phyloP scores from a whole-genome alignment of 257 asterid species.

The Osmanthus fragrans region DNA sequence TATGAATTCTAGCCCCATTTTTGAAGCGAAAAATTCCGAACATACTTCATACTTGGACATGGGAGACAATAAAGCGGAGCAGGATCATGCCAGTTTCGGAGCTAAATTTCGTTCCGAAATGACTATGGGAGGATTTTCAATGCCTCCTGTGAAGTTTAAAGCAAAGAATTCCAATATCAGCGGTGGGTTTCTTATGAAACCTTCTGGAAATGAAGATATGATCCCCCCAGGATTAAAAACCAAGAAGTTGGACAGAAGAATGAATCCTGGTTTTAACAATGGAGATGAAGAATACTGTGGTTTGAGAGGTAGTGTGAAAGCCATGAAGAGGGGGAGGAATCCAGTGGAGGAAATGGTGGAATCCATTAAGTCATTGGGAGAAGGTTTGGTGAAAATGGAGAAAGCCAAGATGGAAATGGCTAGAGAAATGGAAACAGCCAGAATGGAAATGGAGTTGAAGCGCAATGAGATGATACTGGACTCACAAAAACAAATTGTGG shows the following conservation, averaged over 20 bases:
- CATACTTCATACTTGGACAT: conserved; percentile 30
- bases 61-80: conserved; percentile 37
- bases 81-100: conserved; percentile 27
- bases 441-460: conserved; percentile 90
- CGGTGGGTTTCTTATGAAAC: conserved; percentile 25
- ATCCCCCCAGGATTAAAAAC: conserved; percentile 36
- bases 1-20: conserved; percentile 33
- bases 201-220: conserved; percentile 26
- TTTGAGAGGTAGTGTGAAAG: conserved; percentile 28
- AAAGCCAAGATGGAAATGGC: conserved; percentile 89
- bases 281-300: conserved; percentile 40
- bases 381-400: conserved; percentile 79
- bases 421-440: conserved; percentile 65
- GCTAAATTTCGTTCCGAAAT: conserved; percentile 25
- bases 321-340: conserved; percentile 38
- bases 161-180: conserved; percentile 35
- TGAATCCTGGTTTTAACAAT: conserved; percentile 20
- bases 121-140: conserved; percentile 29
- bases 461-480: conserved; percentile 73
- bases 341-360: conserved; percentile 63
- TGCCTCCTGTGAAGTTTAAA: conserved; percentile 33
- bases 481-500: conserved; percentile 81
- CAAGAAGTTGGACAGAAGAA: conserved; percentile 30
- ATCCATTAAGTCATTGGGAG: conserved; percentile 72
- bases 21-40: conserved; percentile 34